phyloP scores from a whole-genome alignment of 108 stramenopile genomes.

The Cyclotella atomus region DNA sequence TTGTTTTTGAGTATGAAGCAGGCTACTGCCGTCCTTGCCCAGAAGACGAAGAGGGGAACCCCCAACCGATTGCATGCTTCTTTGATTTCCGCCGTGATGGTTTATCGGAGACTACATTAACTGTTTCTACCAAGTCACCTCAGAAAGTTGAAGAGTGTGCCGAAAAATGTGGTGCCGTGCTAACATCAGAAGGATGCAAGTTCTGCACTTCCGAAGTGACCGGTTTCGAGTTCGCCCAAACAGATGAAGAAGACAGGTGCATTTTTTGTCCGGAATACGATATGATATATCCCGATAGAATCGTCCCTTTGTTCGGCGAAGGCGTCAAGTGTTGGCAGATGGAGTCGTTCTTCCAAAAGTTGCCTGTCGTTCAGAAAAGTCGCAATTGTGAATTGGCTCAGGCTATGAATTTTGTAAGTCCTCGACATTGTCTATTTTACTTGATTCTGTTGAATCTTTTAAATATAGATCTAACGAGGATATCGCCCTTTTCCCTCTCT shows the following conservation, averaged over 20 bases:
- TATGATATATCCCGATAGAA: constrained; percentile 12
- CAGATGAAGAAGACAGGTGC: constrained; percentile 5
- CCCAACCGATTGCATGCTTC: constrained; percentile 1
- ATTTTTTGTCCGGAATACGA: constrained; percentile 20
- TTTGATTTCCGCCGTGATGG: constrained; percentile 7
- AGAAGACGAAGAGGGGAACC: background rate
- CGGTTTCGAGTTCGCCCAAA: background rate
- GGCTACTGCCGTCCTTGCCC: constrained; percentile 3
- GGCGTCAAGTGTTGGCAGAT: constrained; percentile 19
- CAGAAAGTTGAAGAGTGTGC: constrained; percentile 8
- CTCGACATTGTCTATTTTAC: background rate
- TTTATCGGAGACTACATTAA: background rate
- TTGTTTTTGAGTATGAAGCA: background rate
- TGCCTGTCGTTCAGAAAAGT: constrained; percentile 1
- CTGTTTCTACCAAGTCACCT: background rate
- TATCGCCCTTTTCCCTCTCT: no score
- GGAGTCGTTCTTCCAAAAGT: constrained; percentile 5
- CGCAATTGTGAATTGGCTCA: constrained; percentile 4
- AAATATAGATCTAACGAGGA: background rate
- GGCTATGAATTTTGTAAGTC: constrained; percentile 1
- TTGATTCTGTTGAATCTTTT: background rate
- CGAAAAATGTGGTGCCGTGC: background rate
- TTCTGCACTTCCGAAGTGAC: constrained; percentile 4
- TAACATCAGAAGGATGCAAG: background rate
- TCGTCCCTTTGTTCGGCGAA: constrained; percentile 9